phyloP scores from a whole-genome alignment of 2,329 filamentous ascomycete genomes.

The Coleophoma crateriformis region DNA sequence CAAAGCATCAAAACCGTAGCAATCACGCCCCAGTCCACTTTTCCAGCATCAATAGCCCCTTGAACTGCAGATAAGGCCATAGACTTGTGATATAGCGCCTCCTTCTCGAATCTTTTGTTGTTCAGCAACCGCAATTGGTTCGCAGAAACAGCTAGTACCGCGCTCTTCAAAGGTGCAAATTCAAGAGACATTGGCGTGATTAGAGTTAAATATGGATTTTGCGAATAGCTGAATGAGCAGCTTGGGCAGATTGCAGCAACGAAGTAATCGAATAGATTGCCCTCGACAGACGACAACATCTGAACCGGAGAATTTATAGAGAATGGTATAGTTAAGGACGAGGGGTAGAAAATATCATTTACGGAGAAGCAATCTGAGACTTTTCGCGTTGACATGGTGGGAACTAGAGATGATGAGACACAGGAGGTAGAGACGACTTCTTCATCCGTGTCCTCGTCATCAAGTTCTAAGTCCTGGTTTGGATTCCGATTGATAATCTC shows the following conservation, averaged over 20 bases:
- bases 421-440: neutral
- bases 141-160: neutral
- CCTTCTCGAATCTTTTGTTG: neutral
- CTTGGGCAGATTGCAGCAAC: neutral
- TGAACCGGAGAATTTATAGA: neutral
- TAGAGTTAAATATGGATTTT: neutral
- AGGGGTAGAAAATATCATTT: neutral
- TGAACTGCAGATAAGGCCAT: neutral
- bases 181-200: neutral
- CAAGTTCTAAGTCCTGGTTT: neutral
- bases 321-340: neutral
- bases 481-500: neutral
- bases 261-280: conserved; percentile 1
- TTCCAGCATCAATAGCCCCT: neutral
- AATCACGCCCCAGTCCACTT: neutral
- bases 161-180: neutral
- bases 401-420: neutral
- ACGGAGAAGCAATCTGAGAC: neutral
- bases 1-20: neutral
- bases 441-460: neutral
- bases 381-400: neutral
- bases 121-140: neutral
- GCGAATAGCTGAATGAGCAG: neutral
- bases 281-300: neutral
- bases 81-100: neutral